phyloP scores from a whole-genome alignment of 495 filamentous ascomycete genomes.

The Talaromyces trachyspermus region DNA sequence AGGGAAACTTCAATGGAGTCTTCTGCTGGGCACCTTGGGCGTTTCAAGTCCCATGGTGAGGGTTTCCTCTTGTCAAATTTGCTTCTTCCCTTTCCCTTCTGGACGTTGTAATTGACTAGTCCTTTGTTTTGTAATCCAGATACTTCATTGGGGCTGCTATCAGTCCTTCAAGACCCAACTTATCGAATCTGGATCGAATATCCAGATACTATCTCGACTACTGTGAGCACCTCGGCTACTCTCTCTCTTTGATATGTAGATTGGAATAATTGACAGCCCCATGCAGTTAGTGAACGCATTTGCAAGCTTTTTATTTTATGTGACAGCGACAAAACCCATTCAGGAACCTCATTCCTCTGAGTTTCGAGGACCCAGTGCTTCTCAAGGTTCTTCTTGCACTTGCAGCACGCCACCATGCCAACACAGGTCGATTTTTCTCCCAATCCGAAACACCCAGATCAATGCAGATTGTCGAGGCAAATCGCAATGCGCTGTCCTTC shows the following conservation, averaged over 20 bases:
- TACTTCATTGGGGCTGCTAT: no score
- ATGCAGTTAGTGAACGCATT: constrained; percentile 44
- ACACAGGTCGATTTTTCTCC: constrained; percentile 21
- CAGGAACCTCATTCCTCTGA: constrained; percentile 40
- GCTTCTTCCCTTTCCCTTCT: no score
- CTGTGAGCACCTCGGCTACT: constrained; percentile 38
- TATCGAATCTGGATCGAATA: constrained; percentile 22
- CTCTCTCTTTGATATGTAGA: no score
- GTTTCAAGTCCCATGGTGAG: no score
- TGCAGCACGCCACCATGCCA: constrained; percentile 48
- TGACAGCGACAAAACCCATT: constrained; percentile 48
- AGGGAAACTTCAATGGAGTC: no score
- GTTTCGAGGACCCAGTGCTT: constrained; percentile 34
- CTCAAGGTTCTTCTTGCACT: constrained; percentile 45
- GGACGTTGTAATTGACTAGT: no score
- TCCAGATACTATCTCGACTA: constrained; percentile 44
- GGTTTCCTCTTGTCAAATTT: no score
- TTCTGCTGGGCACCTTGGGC: no score
- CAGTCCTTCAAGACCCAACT: constrained; percentile 31
- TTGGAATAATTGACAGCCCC: no score
- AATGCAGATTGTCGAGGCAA: constrained; percentile 6
- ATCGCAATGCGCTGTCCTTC: constrained; percentile 38
- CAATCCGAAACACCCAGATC: constrained; percentile 10
- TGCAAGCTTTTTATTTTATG: constrained; percentile 46
- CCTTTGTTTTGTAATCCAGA: no score